Evolutionary conservation across 176 grass and related monocot species (phyloP), one percentile per base, ranked within the genome.

Genomic region (Alloteropsis semialata): DNA sequence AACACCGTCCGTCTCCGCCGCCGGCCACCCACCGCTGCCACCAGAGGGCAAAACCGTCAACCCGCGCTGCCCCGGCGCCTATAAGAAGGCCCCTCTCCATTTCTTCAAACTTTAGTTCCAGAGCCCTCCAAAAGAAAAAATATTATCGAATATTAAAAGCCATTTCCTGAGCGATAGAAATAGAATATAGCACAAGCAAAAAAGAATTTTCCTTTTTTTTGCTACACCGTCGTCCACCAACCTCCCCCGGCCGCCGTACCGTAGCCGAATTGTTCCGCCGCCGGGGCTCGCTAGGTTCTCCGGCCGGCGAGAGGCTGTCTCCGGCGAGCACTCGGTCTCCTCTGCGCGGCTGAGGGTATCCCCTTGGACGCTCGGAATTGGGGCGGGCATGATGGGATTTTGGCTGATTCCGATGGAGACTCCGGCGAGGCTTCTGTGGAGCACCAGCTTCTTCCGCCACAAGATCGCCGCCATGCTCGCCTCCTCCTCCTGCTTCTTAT

Each of bases 381-480:
- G 86, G 83, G 87, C 36, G 22, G 45, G 63, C 54, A 92, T 91
- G 94, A 95, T 90, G 96, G 92, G 92, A 60, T 77, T 95, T 74
- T 95, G 91, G 69, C 76, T 95, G 25, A 90, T 56, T 65, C 92
- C 90, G 81, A 98, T 98, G 96, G 95, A 90, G 79, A 91, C 76
- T 74, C 91, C 92, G 58, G 93, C 96, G 44, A 83, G 96, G 48
- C 92, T 98, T 70, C 85, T 98, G 87, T 98, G 96, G 96, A 95
- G 92, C 72, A 91, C 92, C 91, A 95, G 92, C 82, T 98, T 98
- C 96, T 98, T 98, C 83, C 96, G 96, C 92, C 96, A 98, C 62
- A 98, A 98, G 96, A 86, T 89, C 87, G 81, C 78, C 82, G 42
- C 70, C 69, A 82, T 84, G 79, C 86, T 94, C 83, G 92, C 92